Conservation (phyloP, 2,329 filamentous ascomycete species). For the Leptographium lundbergii region DNA sequence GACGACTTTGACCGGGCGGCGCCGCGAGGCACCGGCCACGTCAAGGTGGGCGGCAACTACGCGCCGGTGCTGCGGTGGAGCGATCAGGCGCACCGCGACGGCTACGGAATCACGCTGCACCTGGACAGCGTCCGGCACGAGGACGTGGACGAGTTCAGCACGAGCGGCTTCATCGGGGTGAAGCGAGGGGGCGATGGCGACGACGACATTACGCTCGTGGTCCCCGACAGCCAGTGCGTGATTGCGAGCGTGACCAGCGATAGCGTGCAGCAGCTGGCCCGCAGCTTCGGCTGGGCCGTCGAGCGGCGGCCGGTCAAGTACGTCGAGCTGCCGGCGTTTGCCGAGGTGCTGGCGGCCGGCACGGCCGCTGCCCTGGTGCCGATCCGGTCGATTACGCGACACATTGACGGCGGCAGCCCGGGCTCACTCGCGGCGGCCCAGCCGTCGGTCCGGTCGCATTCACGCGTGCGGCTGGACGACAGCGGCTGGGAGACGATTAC, state of each 20-base stretch:
- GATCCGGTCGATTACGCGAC: constrained; percentile 78
- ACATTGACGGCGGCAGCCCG: constrained; percentile 24
- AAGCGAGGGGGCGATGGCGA: constrained; percentile 24
- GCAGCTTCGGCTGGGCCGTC: constrained; percentile 70
- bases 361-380: constrained; percentile 87
- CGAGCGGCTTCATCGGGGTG: constrained; percentile 82
- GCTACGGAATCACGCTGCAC: constrained; percentile 90
- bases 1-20: constrained; percentile 90
- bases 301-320: constrained; percentile 62
- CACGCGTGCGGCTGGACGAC: constrained; percentile 24
- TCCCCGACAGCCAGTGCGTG: constrained; percentile 78
- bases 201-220: constrained; percentile 55
- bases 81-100: constrained; percentile 63
- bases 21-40: constrained; percentile 78
- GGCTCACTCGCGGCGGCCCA: constrained; percentile 23
- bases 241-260: constrained; percentile 80
- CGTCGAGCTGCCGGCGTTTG: constrained; percentile 37
- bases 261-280: constrained; percentile 63
- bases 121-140: constrained; percentile 73
- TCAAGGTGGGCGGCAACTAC: constrained; percentile 96
- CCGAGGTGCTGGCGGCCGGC: constrained; percentile 83
- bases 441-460: constrained; percentile 12
- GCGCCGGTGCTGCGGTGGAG: constrained; percentile 83
- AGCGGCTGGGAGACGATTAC: constrained; percentile 34
- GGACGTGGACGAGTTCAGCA: constrained; percentile 93